A percentile compares a stretch with the other conserved stretches of the same genome.
phyloP scores from a whole-genome alignment of 1,284 basidiomycete genomes.

The Athelia sp. region DNA sequence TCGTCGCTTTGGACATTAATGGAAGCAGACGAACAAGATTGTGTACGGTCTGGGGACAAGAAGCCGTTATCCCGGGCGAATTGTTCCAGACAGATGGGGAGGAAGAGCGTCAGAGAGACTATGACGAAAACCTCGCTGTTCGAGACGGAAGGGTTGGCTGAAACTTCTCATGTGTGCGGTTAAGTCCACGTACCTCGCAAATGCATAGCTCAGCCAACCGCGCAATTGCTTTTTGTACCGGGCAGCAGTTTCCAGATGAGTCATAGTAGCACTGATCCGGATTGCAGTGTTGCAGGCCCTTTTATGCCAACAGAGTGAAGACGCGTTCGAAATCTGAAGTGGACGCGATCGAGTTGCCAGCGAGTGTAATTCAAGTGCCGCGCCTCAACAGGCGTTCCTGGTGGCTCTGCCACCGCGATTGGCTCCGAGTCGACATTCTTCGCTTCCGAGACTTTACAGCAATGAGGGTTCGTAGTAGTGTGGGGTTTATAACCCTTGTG shows the following conservation, averaged over 20 bases:
- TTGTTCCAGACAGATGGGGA: conserved; percentile 79
- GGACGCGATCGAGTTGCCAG: too few species aligned
- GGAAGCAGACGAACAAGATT: conserved; percentile 37
- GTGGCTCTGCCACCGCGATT: too few species aligned
- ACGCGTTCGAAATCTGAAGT: not conserved
- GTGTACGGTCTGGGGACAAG: conserved; percentile 54
- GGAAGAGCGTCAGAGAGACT: conserved; percentile 74
- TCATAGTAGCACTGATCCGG: not conserved
- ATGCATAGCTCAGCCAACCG: conserved; percentile 76
- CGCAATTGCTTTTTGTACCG: conserved; percentile 43
- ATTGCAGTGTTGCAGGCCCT: not conserved
- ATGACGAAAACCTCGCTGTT: conserved; percentile 77
- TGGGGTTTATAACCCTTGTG: too few species aligned
- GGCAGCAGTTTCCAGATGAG: not conserved
- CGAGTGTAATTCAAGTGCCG: not conserved
- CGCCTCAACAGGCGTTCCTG: too few species aligned
- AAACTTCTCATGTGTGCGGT: too few species aligned
- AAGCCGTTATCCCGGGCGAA: conserved; percentile 80
- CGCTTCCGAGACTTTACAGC: not conserved
- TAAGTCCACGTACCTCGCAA: conserved; percentile 57
- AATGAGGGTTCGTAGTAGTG: too few species aligned
- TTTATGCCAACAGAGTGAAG: not conserved
- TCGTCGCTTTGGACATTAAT: conserved; percentile 18
- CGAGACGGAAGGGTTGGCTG: conserved; percentile 6
- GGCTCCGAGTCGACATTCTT: not conserved